Percentiles rank a stretch among this genome's conserved stretches.
Evolutionary conservation across 1,284 basidiomycete genomes (phyloP).

Genomic region (Pholiota adiposa): DNA sequence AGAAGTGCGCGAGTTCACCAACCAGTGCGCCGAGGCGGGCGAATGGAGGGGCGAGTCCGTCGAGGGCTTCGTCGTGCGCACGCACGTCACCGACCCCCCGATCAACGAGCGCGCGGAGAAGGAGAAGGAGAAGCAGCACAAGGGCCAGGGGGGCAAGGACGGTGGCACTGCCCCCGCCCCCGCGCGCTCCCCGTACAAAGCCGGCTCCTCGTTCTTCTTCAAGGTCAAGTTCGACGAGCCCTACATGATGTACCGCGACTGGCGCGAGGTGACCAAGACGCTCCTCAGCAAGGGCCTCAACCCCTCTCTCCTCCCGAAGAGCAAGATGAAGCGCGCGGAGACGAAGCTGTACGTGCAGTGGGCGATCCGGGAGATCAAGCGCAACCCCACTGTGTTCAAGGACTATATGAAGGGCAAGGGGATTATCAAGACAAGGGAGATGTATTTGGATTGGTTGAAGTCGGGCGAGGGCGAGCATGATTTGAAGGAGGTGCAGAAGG

Average conservation of each 20-base stretch:
- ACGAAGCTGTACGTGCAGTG: conserved; percentile 70
- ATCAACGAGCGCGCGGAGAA: conserved; percentile 27
- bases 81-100: conserved; percentile 56
- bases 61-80: conserved; percentile 96
- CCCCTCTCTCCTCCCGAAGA: conserved; percentile 51
- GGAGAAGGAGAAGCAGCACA: conserved; percentile 27
- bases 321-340: conserved; percentile 69
- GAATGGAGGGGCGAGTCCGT: conserved; percentile 87
- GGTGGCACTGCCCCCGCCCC: no score
- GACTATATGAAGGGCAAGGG: conserved; percentile 75
- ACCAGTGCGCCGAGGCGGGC: conserved; percentile 69
- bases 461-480: conserved; percentile 36
- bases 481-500: conserved; percentile 24
- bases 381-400: conserved; percentile 65
- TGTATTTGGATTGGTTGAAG: conserved; percentile 76
- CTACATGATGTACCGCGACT: conserved; percentile 98
- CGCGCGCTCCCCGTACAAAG: conserved; percentile 61
- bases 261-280: conserved; percentile 91
- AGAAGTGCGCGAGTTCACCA: conserved; percentile 78
- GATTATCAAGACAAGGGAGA: conserved; percentile 84
- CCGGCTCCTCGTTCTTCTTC: conserved; percentile 95
- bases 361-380: conserved; percentile 73
- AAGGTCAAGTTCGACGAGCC: conserved; percentile 99
- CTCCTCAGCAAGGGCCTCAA: conserved; percentile 53
- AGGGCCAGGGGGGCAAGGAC: no score